phyloP scores from a whole-genome alignment of 805 yeast genomes.

The Teunomyces funiuensis region DNA sequence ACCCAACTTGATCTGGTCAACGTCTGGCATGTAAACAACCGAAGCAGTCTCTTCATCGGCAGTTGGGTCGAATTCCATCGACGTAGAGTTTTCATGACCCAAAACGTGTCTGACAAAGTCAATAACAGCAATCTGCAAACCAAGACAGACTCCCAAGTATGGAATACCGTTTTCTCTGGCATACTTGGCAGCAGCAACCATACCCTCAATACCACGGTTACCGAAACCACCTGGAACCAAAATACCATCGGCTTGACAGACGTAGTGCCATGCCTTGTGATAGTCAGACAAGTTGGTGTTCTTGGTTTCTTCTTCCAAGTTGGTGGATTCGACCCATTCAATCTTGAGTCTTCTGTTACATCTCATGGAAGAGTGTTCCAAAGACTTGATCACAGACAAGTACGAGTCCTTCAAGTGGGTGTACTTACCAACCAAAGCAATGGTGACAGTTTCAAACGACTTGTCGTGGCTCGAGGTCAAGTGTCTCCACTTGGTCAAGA shows the following conservation, averaged over 20 bases:
- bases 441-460: conserved; percentile 82
- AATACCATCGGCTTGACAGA: conserved; percentile 94
- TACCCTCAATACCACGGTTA: conserved; percentile 95
- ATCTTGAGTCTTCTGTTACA: conserved; percentile 82
- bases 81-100: conserved; percentile 65
- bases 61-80: conserved; percentile 78
- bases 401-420: conserved; percentile 94
- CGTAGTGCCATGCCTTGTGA: conserved; percentile 93
- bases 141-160: conserved; percentile 94
- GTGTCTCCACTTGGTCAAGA: conserved; percentile 75
- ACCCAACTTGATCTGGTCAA: conserved; percentile 91
- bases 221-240: conserved; percentile 99
- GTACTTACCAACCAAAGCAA: conserved; percentile 97
- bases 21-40: conserved; percentile 98
- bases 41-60: conserved; percentile 62
- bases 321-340: conserved; percentile 94
- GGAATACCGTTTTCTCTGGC: conserved; percentile 97
- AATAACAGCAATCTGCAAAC: conserved; percentile 95
- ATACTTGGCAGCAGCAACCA: conserved; percentile 95
- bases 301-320: conserved; percentile 75
- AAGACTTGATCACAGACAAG: conserved; percentile 88
- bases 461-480: conserved; percentile 80
- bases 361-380: conserved; percentile 93
- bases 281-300: conserved; percentile 66
- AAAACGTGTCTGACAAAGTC: conserved; percentile 84